Evolutionary conservation across 2,329 filamentous ascomycete species (phyloP).

Genomic region (Diaporthe citri): DNA sequence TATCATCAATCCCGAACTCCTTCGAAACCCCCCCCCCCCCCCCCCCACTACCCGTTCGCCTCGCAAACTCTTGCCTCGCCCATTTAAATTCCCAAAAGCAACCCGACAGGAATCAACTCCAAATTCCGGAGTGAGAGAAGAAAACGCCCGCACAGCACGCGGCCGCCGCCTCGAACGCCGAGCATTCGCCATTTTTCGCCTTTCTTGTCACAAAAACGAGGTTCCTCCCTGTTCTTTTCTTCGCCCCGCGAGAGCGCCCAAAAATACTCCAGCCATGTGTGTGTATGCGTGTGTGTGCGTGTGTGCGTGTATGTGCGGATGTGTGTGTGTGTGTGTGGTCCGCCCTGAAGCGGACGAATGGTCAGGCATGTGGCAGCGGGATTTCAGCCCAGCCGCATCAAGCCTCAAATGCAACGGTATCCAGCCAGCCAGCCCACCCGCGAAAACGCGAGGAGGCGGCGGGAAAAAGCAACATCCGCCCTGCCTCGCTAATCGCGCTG

Average conservation of each 20-base stretch:
- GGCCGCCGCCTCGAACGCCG: slow-evolving; percentile 7
- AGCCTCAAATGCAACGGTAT: slow-evolving; percentile 28
- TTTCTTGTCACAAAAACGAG: not conserved
- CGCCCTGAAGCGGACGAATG: not conserved
- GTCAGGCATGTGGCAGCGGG: slow-evolving; percentile 1
- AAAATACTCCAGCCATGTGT: not conserved
- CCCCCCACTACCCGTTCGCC: not conserved
- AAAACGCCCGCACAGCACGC: not conserved
- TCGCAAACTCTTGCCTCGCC: slow-evolving; percentile 24
- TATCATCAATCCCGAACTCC: not conserved
- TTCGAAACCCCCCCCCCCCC: not conserved
- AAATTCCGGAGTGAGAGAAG: slow-evolving; percentile 9
- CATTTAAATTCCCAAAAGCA: not conserved
- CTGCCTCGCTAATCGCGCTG: slow-evolving; percentile 10
- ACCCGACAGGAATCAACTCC: not conserved
- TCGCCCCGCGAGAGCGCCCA: not conserved
- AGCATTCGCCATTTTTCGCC: slow-evolving; percentile 20
- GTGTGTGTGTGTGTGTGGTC: not conserved
- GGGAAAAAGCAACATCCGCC: not conserved
- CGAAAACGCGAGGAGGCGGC: not conserved
- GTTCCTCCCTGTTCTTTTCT: slow-evolving; percentile 19
- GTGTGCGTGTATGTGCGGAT: not conserved
- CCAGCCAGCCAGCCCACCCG: slow-evolving; percentile 1
- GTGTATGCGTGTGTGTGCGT: not conserved
- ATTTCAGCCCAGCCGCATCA: slow-evolving; percentile 20